Evolutionary conservation across 2,329 filamentous ascomycete genomes (phyloP).

Genomic region (Metarhizium rileyi): DNA sequence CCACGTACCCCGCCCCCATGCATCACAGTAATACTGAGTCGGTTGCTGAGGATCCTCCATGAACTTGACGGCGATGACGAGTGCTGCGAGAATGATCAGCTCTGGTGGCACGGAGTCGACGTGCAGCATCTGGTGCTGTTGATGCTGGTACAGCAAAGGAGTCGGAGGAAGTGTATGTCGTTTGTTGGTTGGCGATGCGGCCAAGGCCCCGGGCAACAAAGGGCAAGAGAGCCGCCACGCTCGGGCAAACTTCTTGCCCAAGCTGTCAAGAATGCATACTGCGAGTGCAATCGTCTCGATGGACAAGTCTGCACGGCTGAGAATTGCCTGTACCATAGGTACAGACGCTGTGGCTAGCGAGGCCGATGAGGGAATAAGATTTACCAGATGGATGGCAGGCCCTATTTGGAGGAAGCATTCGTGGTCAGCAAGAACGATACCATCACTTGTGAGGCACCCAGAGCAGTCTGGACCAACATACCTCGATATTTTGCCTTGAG

Average conservation of each 20-base stretch:
- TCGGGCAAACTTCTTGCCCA: slow-evolving; percentile 52
- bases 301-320: slow-evolving; percentile 46
- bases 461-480: slow-evolving; percentile 13
- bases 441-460: neutral
- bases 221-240: slow-evolving; percentile 53
- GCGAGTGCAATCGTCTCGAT: slow-evolving; percentile 54
- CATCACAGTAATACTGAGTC: slow-evolving; percentile 41
- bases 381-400: slow-evolving; percentile 55
- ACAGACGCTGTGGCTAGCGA: slow-evolving; percentile 50
- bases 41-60: slow-evolving; percentile 47
- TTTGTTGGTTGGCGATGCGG: slow-evolving; percentile 20
- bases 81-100: slow-evolving; percentile 50
- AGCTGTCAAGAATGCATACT: slow-evolving; percentile 56
- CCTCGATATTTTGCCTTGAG: slow-evolving; percentile 29
- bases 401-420: slow-evolving; percentile 29
- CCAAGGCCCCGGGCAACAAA: slow-evolving; percentile 23
- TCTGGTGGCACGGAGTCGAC: slow-evolving; percentile 54
- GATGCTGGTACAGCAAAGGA: slow-evolving; percentile 21
- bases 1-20: slow-evolving; percentile 48
- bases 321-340: slow-evolving; percentile 48
- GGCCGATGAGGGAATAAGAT: slow-evolving; percentile 54
- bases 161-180: slow-evolving; percentile 39
- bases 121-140: slow-evolving; percentile 46
- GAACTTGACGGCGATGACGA: slow-evolving; percentile 58
- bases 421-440: neutral